Conservation (phyloP, 2,329 filamentous ascomycete species). For the Uncinocarpus reesii region DNA sequence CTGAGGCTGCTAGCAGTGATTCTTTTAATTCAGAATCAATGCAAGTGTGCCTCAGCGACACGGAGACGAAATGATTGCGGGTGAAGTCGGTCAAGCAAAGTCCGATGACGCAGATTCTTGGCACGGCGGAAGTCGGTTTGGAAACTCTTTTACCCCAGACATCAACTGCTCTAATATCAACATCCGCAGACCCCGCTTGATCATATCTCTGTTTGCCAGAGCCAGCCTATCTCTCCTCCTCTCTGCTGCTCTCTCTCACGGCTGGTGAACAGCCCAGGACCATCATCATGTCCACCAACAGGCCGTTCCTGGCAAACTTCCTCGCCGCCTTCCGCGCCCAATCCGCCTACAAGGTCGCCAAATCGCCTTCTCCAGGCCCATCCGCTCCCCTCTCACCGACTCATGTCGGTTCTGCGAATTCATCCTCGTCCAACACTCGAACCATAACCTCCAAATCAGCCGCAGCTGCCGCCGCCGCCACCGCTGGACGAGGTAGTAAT, state of each 20-base stretch:
- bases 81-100: too few species aligned
- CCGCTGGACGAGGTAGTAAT: slow-evolving; percentile 17
- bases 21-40: too few species aligned
- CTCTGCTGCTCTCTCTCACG: too few species aligned
- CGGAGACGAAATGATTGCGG: too few species aligned
- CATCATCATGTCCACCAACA: slow-evolving; percentile 50
- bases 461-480: slow-evolving; percentile 21
- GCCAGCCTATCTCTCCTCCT: too few species aligned
- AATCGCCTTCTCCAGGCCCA: slow-evolving; percentile 27
- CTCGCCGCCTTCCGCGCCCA: slow-evolving; percentile 58
- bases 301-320: slow-evolving; percentile 57
- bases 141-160: too few species aligned
- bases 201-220: not conserved
- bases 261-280: not conserved
- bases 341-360: slow-evolving; percentile 49
- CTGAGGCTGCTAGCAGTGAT: too few species aligned
- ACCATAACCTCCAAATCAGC: slow-evolving; percentile 40
- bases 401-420: slow-evolving; percentile 27
- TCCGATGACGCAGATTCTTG: too few species aligned
- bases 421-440: slow-evolving; percentile 32
- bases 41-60: too few species aligned
- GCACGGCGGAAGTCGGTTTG: too few species aligned
- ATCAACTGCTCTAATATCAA: too few species aligned
- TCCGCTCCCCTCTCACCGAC: slow-evolving; percentile 23
- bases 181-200: too few species aligned